Percentiles rank a stretch among this genome's conserved stretches.
Conservation (phyloP, 1,139 yeast genomes). For the Suhomyces kunorum region DNA sequence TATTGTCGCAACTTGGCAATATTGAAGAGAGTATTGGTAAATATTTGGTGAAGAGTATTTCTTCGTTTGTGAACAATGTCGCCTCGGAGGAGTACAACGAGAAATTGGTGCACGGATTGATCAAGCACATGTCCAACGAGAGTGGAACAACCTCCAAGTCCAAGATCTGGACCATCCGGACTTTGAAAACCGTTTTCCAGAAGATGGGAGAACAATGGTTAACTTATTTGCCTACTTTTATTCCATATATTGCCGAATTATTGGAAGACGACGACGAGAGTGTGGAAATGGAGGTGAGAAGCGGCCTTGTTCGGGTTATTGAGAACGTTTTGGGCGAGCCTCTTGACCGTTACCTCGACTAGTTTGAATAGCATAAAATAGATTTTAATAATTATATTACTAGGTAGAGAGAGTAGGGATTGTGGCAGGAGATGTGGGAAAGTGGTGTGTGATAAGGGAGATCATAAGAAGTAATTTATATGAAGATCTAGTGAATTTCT, state of each 20-base stretch:
- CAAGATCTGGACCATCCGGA: conserved; percentile 82
- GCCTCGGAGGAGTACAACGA: conserved; percentile 83
- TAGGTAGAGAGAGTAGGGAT: too few species aligned
- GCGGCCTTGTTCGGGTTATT: conserved; percentile 87
- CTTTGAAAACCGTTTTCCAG: conserved; percentile 79
- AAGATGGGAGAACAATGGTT: conserved; percentile 97
- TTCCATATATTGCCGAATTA: conserved; percentile 92
- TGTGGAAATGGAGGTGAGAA: conserved; percentile 88
- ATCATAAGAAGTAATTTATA: too few species aligned
- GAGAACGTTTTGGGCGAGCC: conserved; percentile 95
- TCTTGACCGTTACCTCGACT: conserved; percentile 82
- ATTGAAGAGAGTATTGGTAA: conserved; percentile 74
- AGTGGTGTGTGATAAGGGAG: too few species aligned
- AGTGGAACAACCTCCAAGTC: conserved; percentile 31
- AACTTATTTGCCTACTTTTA: conserved; percentile 84
- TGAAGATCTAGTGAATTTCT: too few species aligned
- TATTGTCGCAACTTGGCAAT: conserved; percentile 64
- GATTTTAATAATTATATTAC: too few species aligned
- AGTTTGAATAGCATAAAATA: too few species aligned
- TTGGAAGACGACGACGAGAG: conserved; percentile 94
- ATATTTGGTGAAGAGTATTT: conserved; percentile 75
- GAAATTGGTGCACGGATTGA: conserved; percentile 40
- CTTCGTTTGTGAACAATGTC: conserved; percentile 70
- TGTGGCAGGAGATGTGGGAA: too few species aligned
- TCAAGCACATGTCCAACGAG: conserved; percentile 41